Conservation (phyloP, 2,329 filamentous ascomycete species). For the Orbilia ellipsospora region DNA sequence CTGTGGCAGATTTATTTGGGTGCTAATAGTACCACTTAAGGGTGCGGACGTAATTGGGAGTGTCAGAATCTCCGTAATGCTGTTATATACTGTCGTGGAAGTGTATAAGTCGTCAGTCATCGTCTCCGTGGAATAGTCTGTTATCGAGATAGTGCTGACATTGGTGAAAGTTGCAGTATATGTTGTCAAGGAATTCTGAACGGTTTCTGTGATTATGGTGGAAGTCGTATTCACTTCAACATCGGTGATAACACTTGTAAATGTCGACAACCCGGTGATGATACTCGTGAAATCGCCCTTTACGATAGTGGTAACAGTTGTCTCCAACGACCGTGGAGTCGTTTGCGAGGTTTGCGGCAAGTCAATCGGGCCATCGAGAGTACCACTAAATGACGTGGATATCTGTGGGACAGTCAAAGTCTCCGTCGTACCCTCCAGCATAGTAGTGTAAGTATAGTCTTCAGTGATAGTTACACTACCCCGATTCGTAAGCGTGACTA, state of each 20-base stretch:
- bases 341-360: too few species aligned
- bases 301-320: background rate
- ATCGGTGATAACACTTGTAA: too few species aligned
- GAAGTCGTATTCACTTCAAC: too few species aligned
- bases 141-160: background rate
- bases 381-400: too few species aligned
- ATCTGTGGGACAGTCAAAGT: background rate
- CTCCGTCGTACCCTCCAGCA: background rate
- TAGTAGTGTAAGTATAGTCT: too few species aligned
- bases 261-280: too few species aligned
- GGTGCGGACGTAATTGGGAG: background rate
- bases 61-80: background rate
- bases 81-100: background rate
- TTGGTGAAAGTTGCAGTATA: too few species aligned
- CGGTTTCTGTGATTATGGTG: too few species aligned
- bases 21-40: slow-evolving; percentile 10
- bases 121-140: background rate
- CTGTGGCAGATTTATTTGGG: slow-evolving; percentile 14
- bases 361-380: too few species aligned
- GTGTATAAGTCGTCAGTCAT: too few species aligned
- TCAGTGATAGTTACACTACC: background rate
- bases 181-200: too few species aligned
- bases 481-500: background rate
- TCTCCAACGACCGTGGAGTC: too few species aligned
- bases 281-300: background rate